Evolutionary conservation across 495 filamentous ascomycete species (phyloP), one percentile per base, ranked within the genome.

Genomic region (Thermochaetoides thermophila): DNA sequence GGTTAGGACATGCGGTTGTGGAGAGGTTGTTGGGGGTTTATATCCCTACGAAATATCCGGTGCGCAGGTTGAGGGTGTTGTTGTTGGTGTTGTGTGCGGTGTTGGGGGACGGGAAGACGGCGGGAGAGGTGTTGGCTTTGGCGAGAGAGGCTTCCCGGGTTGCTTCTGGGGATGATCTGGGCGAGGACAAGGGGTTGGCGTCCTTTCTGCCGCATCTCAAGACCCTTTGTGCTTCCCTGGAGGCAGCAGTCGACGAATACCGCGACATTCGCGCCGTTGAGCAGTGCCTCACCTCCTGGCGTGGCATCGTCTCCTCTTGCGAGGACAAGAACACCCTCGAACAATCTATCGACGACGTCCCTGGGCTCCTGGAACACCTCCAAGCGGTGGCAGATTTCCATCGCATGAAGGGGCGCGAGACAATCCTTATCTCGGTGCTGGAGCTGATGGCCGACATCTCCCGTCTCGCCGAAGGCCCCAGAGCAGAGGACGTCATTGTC

Each of bases 341-440:
- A n/a, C 46, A 50, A 8, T 52, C 54, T n/a, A 49, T 92, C 22
- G 73, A 81, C 33, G 72, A 84, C 40, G 46, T 69, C 4, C 56
- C 66, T 4, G 63, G 66, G 14, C 71, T 75, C 33, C 37, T 80
- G 8, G 44, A 61, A 22, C 75, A 83, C 35, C 60, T 92, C 8
- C 67, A 73, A 37, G 66, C 73, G 2, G 46, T 85, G n/a, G 68
- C 73, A 13, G 79, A 93, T 34, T 91, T 81, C 43, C 64, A 83
- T 2, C 76, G 77, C 21, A 77, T 86, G 46, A 78, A 79, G 36
- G 84, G 84, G 2, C 50, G 60, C 14, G 57, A 61, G 17, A 48
- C 41, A 9, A 43, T 62, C 8, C 55, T 64, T n/a, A 55, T 62
- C 3, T 54, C 56, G 0, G 57, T 60, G 1, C 52, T 69, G 4